Evolutionary conservation across 305 asterid genomes (phyloP).

Genomic region (Fraxinus floribunda): DNA sequence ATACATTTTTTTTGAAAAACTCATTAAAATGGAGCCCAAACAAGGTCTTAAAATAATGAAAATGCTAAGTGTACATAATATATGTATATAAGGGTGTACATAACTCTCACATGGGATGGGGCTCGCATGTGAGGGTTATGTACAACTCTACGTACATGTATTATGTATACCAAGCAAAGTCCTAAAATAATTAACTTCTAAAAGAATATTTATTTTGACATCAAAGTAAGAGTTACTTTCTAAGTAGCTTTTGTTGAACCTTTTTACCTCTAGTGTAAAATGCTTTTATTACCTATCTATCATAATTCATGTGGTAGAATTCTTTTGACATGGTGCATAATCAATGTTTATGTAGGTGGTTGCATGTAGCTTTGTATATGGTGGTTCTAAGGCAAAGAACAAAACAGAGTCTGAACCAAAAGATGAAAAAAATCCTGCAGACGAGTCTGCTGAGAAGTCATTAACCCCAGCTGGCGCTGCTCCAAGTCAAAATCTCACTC

Average conservation of each 20-base stretch:
- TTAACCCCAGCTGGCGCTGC: slow-evolving; percentile 34
- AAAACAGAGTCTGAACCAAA: slow-evolving; percentile 39
- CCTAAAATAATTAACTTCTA: background rate
- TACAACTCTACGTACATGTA: too few relatives aligned
- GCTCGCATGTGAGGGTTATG: too few relatives aligned
- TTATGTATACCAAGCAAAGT: too few relatives aligned
- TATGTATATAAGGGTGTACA: too few relatives aligned
- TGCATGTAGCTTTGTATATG: slow-evolving; percentile 47
- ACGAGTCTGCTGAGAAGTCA: slow-evolving; percentile 45
- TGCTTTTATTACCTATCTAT: background rate
- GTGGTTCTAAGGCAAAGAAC: slow-evolving; percentile 44
- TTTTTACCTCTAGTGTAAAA: background rate
- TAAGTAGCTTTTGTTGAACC: background rate
- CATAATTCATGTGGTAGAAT: background rate
- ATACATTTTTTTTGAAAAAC: too few relatives aligned
- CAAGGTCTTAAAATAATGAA: too few relatives aligned
- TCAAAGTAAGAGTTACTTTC: background rate
- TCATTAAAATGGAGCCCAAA: too few relatives aligned
- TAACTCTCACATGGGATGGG: too few relatives aligned
- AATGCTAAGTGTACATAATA: too few relatives aligned
- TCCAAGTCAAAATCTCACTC: slow-evolving; percentile 41
- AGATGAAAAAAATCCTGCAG: slow-evolving; percentile 34
- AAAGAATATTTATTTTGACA: background rate
- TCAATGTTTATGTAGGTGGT: slow-evolving; percentile 34
- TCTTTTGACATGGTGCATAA: background rate